Conservation (phyloP, 2,329 filamentous ascomycete species). For the Tolypocladium guangdongense region DNA sequence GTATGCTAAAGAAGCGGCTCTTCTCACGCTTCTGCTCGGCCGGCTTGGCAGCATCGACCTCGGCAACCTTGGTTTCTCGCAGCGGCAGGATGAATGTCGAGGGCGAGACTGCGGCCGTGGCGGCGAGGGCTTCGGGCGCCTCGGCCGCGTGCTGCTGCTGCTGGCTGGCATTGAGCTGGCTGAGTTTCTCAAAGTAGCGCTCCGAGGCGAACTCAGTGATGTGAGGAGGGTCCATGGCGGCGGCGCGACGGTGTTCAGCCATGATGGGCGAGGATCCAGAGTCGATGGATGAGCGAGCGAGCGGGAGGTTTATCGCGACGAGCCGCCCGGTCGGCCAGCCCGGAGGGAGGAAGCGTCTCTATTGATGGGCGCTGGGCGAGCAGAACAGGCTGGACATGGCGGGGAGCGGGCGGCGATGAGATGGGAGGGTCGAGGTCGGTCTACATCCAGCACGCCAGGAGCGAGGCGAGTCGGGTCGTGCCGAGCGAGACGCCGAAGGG, state of each 20-base stretch:
- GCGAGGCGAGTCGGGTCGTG: constrained; percentile 1
- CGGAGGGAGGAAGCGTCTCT: constrained; percentile 19
- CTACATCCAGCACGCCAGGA: background rate
- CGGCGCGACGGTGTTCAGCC: constrained; percentile 19
- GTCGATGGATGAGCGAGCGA: constrained; percentile 10
- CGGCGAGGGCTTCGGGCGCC: constrained; percentile 7
- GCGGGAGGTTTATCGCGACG: constrained; percentile 3
- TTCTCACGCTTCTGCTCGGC: constrained; percentile 29
- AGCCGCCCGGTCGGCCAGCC: constrained; percentile 16
- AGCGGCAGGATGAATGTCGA: constrained; percentile 41
- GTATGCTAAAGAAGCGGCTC: constrained; percentile 29
- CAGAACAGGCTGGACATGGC: constrained; percentile 1
- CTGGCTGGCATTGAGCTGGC: constrained; percentile 37
- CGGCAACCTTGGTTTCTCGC: constrained; percentile 25
- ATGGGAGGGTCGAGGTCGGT: background rate
- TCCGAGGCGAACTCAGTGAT: constrained; percentile 57
- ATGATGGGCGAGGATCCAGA: constrained; percentile 13
- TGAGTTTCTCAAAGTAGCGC: constrained; percentile 52
- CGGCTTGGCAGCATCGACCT: constrained; percentile 18
- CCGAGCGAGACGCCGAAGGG: background rate
- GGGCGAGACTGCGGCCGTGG: constrained; percentile 14
- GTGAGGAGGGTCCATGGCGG: constrained; percentile 49
- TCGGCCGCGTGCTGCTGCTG: constrained; percentile 25
- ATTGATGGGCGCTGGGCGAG: constrained; percentile 13
- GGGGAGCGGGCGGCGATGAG: background rate